A percentile compares a stretch with the other conserved stretches of the same genome.
Conservation (phyloP, 2,329 filamentous ascomycete species). For the Curvularia sp. region DNA sequence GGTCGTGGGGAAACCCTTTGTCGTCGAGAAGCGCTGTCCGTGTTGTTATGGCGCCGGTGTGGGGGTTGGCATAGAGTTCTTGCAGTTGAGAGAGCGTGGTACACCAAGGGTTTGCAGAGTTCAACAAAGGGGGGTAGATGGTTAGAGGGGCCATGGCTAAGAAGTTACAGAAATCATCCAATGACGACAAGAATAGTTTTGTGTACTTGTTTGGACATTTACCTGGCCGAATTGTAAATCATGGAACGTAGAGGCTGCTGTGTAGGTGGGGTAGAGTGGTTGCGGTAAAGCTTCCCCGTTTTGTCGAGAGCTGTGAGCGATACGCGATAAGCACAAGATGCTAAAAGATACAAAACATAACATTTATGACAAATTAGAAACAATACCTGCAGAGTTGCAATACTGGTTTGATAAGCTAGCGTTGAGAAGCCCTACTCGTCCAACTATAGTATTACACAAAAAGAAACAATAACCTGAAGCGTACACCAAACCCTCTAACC, state of each 20-base stretch:
- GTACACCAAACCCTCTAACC: not conserved
- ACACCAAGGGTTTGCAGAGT: constrained; percentile 79
- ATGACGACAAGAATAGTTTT: not conserved
- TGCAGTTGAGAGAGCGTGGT: constrained; percentile 69
- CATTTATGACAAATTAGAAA: not conserved
- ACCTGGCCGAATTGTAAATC: not conserved
- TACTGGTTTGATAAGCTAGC: not conserved
- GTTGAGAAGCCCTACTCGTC: not conserved
- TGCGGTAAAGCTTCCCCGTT: not conserved
- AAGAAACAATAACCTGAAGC: not conserved
- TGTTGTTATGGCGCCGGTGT: constrained; percentile 77
- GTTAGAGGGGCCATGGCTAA: constrained; percentile 49
- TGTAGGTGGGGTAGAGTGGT: constrained; percentile 5
- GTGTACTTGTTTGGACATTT: not conserved
- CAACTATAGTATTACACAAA: constrained; percentile 5
- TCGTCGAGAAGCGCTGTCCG: constrained; percentile 68
- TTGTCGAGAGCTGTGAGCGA: not conserved
- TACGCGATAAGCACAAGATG: not conserved
- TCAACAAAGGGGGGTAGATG: constrained; percentile 72
- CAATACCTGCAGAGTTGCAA: not conserved
- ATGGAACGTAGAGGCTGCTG: not conserved
- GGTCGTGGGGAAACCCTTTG: constrained; percentile 68
- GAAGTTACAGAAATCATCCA: not conserved
- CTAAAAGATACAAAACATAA: not conserved
- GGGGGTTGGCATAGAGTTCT: constrained; percentile 65